A percentile compares a stretch with the other conserved stretches of the same genome.
phyloP scores from a whole-genome alignment of 2,329 filamentous ascomycete genomes.

The Trichophyton mentagrophytes region DNA sequence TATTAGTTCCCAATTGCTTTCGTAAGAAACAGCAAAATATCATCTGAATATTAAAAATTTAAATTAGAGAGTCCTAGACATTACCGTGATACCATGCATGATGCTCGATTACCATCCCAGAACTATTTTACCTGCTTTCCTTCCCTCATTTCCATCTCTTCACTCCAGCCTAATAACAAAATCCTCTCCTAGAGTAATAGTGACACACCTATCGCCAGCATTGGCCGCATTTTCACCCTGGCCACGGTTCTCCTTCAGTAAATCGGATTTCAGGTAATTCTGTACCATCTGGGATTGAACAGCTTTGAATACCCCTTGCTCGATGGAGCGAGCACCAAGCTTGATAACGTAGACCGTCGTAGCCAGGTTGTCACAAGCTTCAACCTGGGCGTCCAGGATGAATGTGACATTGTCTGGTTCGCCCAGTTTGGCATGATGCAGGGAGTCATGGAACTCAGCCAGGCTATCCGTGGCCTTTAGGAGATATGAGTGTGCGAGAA shows the following conservation, averaged over 20 bases:
- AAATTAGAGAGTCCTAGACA: not conserved
- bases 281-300: constrained; percentile 8
- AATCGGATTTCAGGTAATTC: constrained; percentile 3
- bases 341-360: constrained; percentile 1
- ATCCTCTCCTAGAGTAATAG: not conserved
- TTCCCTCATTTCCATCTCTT: not conserved
- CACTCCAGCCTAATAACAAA: not conserved
- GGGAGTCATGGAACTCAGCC: not conserved
- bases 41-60: not conserved
- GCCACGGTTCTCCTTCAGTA: not conserved
- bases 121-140: not conserved
- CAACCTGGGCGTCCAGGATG: not conserved
- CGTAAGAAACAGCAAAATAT: not conserved
- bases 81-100: not conserved
- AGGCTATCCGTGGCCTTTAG: constrained; percentile 17
- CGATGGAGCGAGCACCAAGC: constrained; percentile 9
- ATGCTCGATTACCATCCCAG: not conserved
- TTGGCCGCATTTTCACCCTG: not conserved
- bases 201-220: not conserved
- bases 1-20: not conserved
- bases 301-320: constrained; percentile 7
- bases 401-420: not conserved
- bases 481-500: constrained; percentile 34
- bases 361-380: constrained; percentile 4
- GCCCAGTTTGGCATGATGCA: not conserved